Evolutionary conservation across 2,329 filamentous ascomycete genomes (phyloP), one percentile per base, ranked within the genome.

Genomic region (Penicillium sclerotiorum): DNA sequence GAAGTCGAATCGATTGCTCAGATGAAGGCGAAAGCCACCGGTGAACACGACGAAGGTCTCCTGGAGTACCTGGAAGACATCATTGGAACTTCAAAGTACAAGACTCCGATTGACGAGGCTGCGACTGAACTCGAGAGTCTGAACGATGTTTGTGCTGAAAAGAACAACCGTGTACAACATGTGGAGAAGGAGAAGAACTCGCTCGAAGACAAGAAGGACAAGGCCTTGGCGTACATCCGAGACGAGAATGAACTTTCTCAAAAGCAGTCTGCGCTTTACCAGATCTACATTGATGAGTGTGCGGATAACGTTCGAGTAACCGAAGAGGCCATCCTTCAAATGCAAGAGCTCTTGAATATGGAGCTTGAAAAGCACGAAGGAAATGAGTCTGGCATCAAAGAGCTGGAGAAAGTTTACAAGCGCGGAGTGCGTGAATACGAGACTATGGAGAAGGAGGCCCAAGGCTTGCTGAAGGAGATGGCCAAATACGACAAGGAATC

Each of bases 1-100:
- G 94, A 99, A 70, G 94, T 99, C 51, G 94, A 99, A 71, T 96
- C 93, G 0, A 99, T 99, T 67, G 93, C 94, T 6, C 94, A 97
- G 73, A 99, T 99, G 94, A 99, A 99, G 73, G 81, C 95, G 15
- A 99, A 99, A 71, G 94, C 95, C 4, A 86, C 82, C 35, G 93
- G 90, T 61, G 94, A 99, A 69, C 93, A 97, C 65, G 94, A 99
- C 53, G 94, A 99, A 64, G 94, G 94, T 11, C 81, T 99, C 3
- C 80, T 99, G 15, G 94, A 99, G 70, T 99, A 99, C 58, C 83
- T 99, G 0, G 94, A 99, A 70, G 94, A 99, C 65, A 99, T 99
- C 54, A 97, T 99, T 62, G 94, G 95, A 55, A 99, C 94, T 0
- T 97, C 94, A 5, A 96, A 96, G 69, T 99, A 99, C 77, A 99